A percentile compares a stretch with the other conserved stretches of the same genome.
phyloP scores from a whole-genome alignment of 2,329 filamentous ascomycete genomes.

The Penicillium sp. region DNA sequence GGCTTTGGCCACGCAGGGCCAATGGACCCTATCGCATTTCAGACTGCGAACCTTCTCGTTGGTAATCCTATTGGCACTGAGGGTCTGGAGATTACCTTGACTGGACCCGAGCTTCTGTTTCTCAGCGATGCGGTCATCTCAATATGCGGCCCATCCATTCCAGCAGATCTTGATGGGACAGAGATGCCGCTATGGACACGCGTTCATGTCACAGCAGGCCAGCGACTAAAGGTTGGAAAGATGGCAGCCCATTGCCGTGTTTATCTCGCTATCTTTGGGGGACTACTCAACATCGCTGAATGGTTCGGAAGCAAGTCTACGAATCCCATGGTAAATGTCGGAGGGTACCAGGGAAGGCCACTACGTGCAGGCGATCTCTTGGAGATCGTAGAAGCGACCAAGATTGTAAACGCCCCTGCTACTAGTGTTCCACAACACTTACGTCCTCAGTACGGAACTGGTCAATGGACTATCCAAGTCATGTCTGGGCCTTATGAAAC shows the following conservation, averaged over 20 bases:
- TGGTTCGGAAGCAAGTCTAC: conserved; percentile 63
- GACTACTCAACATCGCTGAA: not conserved
- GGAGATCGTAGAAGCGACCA: not conserved
- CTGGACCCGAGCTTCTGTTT: not conserved
- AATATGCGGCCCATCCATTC: not conserved
- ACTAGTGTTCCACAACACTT: conserved; percentile 49
- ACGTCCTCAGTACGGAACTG: conserved; percentile 48
- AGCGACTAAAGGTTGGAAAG: not conserved
- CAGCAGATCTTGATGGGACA: not conserved
- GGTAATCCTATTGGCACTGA: not conserved
- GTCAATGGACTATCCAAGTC: conserved; percentile 53
- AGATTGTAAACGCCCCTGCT: not conserved
- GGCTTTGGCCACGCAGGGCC: conserved; percentile 62
- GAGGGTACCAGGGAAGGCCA: conserved; percentile 60
- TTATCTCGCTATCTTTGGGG: not conserved
- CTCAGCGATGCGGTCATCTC: not conserved
- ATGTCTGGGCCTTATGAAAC: conserved; percentile 60
- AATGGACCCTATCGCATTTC: conserved; percentile 35
- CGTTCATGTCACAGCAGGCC: not conserved
- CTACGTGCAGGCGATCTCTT: conserved; percentile 47
- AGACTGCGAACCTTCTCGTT: not conserved
- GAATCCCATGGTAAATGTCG: conserved; percentile 57
- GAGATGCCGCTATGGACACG: not conserved
- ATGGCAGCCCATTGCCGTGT: not conserved
- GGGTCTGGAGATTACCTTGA: not conserved